Evolutionary conservation across 257 asterid genomes (phyloP).

Genomic region (Primulina huaijiensis): DNA sequence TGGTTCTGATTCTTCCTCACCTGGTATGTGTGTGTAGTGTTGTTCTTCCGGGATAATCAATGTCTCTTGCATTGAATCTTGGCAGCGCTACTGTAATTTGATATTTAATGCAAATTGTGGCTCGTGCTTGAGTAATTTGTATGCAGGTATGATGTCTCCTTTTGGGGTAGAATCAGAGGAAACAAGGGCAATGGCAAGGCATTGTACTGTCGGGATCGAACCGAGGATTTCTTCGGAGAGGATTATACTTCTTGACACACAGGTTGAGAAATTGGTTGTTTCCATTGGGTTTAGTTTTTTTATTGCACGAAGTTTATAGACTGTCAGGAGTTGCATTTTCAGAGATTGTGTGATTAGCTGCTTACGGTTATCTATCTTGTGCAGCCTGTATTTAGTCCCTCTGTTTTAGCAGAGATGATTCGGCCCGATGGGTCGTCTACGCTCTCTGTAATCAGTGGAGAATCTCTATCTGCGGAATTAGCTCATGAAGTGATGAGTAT

Average conservation of each 20-base stretch:
- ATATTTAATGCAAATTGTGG: slow-evolving; percentile 1
- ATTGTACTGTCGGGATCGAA: slow-evolving; percentile 82
- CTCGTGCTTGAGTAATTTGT: neutral
- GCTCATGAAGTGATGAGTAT: slow-evolving; percentile 92
- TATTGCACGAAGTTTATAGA: slow-evolving; percentile 13
- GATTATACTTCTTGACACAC: slow-evolving; percentile 92
- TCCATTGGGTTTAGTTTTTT: slow-evolving; percentile 1
- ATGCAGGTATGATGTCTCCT: slow-evolving; percentile 82
- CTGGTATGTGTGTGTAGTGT: slow-evolving; percentile 44
- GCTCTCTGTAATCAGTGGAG: slow-evolving; percentile 67
- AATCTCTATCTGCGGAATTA: slow-evolving; percentile 81
- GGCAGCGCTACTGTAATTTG: neutral
- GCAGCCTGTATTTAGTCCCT: slow-evolving; percentile 94
- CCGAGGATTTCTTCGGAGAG: slow-evolving; percentile 85
- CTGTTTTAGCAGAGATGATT: slow-evolving; percentile 85
- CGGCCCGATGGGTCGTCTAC: slow-evolving; percentile 93
- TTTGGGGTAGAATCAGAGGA: slow-evolving; percentile 79
- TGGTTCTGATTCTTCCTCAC: slow-evolving; percentile 79
- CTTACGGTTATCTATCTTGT: slow-evolving; percentile 16
- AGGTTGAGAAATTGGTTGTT: slow-evolving; percentile 41
- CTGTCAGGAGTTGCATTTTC: slow-evolving; percentile 5
- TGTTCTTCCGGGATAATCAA: neutral
- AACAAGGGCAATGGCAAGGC: slow-evolving; percentile 80
- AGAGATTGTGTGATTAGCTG: neutral
- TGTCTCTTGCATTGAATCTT: slow-evolving; percentile 4